Evolutionary conservation across 2,329 filamentous ascomycete genomes (phyloP).

Genomic region (Thermochaetoides dissita): DNA sequence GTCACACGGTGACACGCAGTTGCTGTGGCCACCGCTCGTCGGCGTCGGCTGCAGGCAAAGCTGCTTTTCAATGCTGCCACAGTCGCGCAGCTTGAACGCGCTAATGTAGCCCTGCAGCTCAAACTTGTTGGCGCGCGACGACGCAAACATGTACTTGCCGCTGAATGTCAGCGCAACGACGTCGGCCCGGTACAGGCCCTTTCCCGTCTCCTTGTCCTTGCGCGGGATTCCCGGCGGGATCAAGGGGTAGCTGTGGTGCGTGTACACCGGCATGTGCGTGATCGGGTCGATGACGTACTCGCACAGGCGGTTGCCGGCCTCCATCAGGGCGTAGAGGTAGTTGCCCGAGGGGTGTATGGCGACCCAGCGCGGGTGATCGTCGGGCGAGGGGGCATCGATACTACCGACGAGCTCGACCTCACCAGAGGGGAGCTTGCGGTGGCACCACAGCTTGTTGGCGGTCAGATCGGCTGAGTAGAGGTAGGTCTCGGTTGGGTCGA

Average conservation of each 20-base stretch:
- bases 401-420: constrained; percentile 56
- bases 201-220: constrained; percentile 24
- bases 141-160: constrained; percentile 68
- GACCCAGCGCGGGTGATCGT: constrained; percentile 79
- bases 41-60: constrained; percentile 72
- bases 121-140: constrained; percentile 63
- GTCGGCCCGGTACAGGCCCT: constrained; percentile 65
- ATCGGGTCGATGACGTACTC: constrained; percentile 66
- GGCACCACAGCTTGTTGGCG: constrained; percentile 73
- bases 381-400: constrained; percentile 53
- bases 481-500: constrained; percentile 58
- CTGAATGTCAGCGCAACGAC: constrained; percentile 62
- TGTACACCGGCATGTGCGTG: constrained; percentile 66
- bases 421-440: constrained; percentile 53
- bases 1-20: constrained; percentile 71
- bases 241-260: constrained; percentile 60
- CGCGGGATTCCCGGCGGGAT: constrained; percentile 57
- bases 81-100: constrained; percentile 56
- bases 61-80: constrained; percentile 62
- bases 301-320: constrained; percentile 71
- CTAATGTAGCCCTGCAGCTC: constrained; percentile 70
- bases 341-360: constrained; percentile 65
- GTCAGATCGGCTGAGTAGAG: constrained; percentile 68
- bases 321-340: constrained; percentile 78
- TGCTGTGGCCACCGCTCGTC: constrained; percentile 76